phyloP scores from a whole-genome alignment of 805 yeast genomes.

The Pichia cephalocereana region DNA sequence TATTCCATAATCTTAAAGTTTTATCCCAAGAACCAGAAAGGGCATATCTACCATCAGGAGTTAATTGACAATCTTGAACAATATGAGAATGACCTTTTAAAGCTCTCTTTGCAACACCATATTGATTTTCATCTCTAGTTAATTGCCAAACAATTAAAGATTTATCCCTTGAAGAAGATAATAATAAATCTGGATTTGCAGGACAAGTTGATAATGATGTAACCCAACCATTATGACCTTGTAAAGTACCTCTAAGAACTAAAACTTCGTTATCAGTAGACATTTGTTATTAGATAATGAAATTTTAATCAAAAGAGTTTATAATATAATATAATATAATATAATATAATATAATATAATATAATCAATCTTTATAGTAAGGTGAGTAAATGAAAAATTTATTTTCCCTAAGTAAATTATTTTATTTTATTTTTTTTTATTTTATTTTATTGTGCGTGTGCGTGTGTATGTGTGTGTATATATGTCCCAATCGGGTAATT shows the following conservation, averaged over 20 bases:
- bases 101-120: conserved; percentile 97
- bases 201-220: conserved; percentile 97
- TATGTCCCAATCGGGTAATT: no score
- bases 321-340: no score
- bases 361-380: no score
- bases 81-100: conserved; percentile 99
- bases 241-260: conserved; percentile 99
- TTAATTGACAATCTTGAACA: conserved; percentile 94
- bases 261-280: conserved; percentile 77
- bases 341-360: no score
- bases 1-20: conserved; percentile 98
- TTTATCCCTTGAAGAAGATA: conserved; percentile 99
- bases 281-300: no score
- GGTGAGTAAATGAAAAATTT: no score
- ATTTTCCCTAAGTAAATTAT: no score
- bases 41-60: conserved; percentile 97
- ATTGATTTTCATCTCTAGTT: conserved; percentile 89
- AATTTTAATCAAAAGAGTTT: no score
- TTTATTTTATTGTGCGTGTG: no score
- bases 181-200: conserved; percentile 94
- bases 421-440: no score
- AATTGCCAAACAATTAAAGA: conserved; percentile 97
- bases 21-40: conserved; percentile 99
- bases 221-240: conserved; percentile 95
- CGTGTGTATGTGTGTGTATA: no score